Conservation (phyloP, 1,139 yeast species). For the Candida pseudocylindracea region DNA sequence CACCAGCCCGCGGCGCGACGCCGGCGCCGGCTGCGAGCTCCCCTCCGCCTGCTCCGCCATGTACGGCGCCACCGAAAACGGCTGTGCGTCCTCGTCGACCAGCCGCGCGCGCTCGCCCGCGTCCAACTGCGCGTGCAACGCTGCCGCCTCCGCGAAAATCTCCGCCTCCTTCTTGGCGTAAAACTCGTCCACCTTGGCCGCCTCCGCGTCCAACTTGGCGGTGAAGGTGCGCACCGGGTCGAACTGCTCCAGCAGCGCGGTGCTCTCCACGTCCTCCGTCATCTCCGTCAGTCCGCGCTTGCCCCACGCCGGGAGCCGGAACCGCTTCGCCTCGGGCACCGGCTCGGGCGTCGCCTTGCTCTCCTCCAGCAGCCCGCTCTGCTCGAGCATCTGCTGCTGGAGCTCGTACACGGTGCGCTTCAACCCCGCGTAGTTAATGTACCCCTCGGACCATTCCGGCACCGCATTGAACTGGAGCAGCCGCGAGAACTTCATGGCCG, state of each 20-base stretch:
- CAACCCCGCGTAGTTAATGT: conserved; percentile 40
- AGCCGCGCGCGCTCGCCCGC: too few species aligned
- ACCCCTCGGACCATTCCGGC: conserved; percentile 58
- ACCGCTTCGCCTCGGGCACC: conserved; percentile 1
- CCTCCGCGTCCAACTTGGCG: conserved; percentile 29
- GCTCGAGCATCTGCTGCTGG: conserved; percentile 14
- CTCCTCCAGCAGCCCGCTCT: conserved; percentile 1
- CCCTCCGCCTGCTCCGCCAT: too few species aligned
- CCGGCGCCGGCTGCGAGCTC: too few species aligned
- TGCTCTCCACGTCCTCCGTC: conserved; percentile 2
- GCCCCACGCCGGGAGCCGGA: conserved; percentile 2
- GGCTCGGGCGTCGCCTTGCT: conserved; percentile 1
- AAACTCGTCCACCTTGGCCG: conserved; percentile 32
- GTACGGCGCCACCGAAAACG: too few species aligned
- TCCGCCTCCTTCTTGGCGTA: conserved; percentile 25
- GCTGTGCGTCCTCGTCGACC: too few species aligned
- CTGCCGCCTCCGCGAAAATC: conserved; percentile 20
- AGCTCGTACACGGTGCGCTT: conserved; percentile 34
- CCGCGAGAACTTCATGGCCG: conserved; percentile 46
- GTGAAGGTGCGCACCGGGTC: conserved; percentile 29
- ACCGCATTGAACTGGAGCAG: conserved; percentile 61
- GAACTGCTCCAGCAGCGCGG: conserved; percentile 2
- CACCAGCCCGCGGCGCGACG: too few species aligned
- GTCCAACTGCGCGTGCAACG: conserved; percentile 16
- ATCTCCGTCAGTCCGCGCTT: conserved; percentile 2